Evolutionary conservation across 2,329 filamentous ascomycete species (phyloP).

Genomic region (Aspergillus cejpii): DNA sequence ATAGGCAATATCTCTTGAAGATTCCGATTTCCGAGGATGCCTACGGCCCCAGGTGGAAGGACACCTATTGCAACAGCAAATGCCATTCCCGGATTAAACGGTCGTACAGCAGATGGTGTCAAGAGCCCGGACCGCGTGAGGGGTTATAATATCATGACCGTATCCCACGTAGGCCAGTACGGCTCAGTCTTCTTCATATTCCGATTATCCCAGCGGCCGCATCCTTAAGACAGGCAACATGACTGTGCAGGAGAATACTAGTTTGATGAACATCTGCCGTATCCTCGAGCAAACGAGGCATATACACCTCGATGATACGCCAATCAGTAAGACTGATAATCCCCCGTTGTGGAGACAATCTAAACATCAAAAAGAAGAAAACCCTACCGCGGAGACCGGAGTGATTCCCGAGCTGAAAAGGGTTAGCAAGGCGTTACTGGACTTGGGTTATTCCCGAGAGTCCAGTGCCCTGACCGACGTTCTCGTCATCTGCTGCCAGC

Average conservation of each 20-base stretch:
- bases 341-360: too few species aligned
- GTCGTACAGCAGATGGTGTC: neutral
- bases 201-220: too few species aligned
- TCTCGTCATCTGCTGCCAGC: slow-evolving; percentile 15
- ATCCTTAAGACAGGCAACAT: neutral
- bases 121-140: neutral
- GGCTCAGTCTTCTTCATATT: neutral
- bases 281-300: neutral
- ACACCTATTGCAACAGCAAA: too few species aligned
- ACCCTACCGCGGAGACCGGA: too few species aligned
- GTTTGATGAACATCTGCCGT: neutral
- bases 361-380: too few species aligned
- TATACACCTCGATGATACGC: neutral
- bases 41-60: too few species aligned
- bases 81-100: neutral
- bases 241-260: neutral
- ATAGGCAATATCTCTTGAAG: too few species aligned
- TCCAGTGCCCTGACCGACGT: slow-evolving; percentile 14
- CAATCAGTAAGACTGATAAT: neutral
- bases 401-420: neutral
- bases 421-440: neutral
- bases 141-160: neutral
- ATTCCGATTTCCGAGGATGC: too few species aligned
- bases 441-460: slow-evolving; percentile 4
- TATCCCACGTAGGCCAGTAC: neutral